These are phyloP conservation scores for Stipa capillata DNA, from an alignment of 176 grass and related monocot genomes.

Conservation along the genomic window DNA sequence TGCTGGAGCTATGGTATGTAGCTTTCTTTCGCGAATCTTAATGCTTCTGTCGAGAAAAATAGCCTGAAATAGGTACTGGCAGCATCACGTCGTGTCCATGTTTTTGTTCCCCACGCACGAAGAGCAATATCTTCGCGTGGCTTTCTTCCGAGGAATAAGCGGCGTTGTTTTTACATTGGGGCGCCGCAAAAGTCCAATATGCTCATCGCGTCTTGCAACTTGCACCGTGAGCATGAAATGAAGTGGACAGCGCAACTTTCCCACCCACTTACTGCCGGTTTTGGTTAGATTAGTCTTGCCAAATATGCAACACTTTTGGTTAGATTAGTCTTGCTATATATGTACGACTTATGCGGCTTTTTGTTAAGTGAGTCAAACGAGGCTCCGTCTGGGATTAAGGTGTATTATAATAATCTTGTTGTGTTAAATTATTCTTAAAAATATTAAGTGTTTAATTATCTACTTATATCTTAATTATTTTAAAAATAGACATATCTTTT, in stretches of 20 bases:
- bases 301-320: too few relatives aligned
- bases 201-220: not conserved
- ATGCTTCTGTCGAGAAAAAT: not conserved
- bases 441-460: too few relatives aligned
- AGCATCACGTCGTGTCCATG: not conserved
- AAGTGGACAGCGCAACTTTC: not conserved
- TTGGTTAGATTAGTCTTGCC: too few relatives aligned
- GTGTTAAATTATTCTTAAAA: too few relatives aligned
- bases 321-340: not conserved
- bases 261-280: not conserved
- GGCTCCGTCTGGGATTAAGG: too few relatives aligned
- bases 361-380: too few relatives aligned
- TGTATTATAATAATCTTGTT: too few relatives aligned
- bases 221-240: not conserved
- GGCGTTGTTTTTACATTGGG: not conserved
- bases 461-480: too few relatives aligned
- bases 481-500: too few relatives aligned
- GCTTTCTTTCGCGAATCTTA: not conserved
- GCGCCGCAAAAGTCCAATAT: not conserved
- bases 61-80: not conserved
- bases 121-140: not conserved
- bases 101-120: not conserved
- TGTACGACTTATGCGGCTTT: constrained; percentile 2
- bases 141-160: constrained; percentile 9
- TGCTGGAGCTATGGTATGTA: too few relatives aligned